Evolutionary conservation across 192 early-diverging fungal species (phyloP).

Genomic region (Mortierella hygrophila): DNA sequence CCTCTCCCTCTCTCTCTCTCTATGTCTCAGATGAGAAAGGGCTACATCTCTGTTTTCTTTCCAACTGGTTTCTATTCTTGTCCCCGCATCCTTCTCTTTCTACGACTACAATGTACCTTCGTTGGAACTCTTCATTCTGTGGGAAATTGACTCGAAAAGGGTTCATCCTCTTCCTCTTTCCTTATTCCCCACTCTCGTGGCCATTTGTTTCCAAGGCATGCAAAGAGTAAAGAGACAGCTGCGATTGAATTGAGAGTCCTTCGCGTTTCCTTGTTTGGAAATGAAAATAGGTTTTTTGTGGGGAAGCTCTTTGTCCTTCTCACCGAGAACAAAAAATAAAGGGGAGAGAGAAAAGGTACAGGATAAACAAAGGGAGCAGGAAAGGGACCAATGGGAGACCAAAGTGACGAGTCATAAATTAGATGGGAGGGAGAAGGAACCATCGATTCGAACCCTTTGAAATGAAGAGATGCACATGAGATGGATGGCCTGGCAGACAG

Average conservation of each 20-base stretch:
- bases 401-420: slow-evolving; percentile 18
- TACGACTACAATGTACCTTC: not conserved
- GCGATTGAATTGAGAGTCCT: slow-evolving; percentile 1
- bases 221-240: not conserved
- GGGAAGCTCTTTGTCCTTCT: slow-evolving; percentile 6
- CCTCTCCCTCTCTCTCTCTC: not conserved
- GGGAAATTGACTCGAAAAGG: not conserved
- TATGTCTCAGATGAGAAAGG: not conserved
- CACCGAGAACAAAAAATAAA: not conserved
- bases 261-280: slow-evolving; percentile 51
- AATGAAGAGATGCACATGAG: not conserved
- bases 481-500: not conserved
- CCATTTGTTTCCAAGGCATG: too few species aligned
- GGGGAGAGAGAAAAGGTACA: not conserved
- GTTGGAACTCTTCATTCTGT: not conserved
- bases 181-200: not conserved
- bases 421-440: not conserved
- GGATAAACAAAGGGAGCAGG: not conserved
- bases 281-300: slow-evolving; percentile 42
- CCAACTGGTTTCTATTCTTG: not conserved
- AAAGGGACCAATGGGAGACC: slow-evolving; percentile 16
- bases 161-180: not conserved
- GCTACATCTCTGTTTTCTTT: not conserved
- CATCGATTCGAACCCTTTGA: not conserved
- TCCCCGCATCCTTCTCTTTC: not conserved